phyloP scores from a whole-genome alignment of 768 basidiomycete genomes.

The Hydnomerulius pinastri region DNA sequence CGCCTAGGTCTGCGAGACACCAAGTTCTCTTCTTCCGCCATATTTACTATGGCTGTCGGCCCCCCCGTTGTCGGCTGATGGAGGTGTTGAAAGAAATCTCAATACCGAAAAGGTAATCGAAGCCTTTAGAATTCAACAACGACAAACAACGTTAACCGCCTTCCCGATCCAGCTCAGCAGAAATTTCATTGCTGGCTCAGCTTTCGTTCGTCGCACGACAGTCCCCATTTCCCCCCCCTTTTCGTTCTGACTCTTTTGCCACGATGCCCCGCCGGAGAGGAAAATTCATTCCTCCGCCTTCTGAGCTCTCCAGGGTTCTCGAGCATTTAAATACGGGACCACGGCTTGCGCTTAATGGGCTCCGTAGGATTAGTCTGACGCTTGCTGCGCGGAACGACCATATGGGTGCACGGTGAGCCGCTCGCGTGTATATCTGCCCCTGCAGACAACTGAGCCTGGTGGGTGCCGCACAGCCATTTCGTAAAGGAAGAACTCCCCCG shows the following conservation, averaged over 20 bases:
- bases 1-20: slow-evolving; percentile 58
- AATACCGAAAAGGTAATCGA: slow-evolving; percentile 11
- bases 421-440: not conserved
- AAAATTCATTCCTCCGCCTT: slow-evolving; percentile 45
- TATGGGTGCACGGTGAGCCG: slow-evolving; percentile 70
- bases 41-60: not conserved
- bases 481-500: slow-evolving; percentile 77
- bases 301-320: slow-evolving; percentile 57
- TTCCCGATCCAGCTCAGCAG: not conserved
- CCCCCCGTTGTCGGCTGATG: not conserved
- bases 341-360: slow-evolving; percentile 46
- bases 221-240: too few species aligned
- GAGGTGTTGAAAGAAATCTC: not conserved
- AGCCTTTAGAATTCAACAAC: slow-evolving; percentile 22
- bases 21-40: slow-evolving; percentile 6
- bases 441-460: too few species aligned
- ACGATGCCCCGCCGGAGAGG: slow-evolving; percentile 27
- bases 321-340: slow-evolving; percentile 52
- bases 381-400: slow-evolving; percentile 67
- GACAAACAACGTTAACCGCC: slow-evolving; percentile 21
- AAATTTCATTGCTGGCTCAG: slow-evolving; percentile 1
- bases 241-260: too few species aligned
- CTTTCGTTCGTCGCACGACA: slow-evolving; percentile 10
- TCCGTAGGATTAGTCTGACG: slow-evolving; percentile 56
- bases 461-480: slow-evolving; percentile 61